Percentiles rank a stretch among this genome's conserved stretches.
Conservation (phyloP, 1,284 basidiomycete genomes). For the Heterobasidion irregulare region DNA sequence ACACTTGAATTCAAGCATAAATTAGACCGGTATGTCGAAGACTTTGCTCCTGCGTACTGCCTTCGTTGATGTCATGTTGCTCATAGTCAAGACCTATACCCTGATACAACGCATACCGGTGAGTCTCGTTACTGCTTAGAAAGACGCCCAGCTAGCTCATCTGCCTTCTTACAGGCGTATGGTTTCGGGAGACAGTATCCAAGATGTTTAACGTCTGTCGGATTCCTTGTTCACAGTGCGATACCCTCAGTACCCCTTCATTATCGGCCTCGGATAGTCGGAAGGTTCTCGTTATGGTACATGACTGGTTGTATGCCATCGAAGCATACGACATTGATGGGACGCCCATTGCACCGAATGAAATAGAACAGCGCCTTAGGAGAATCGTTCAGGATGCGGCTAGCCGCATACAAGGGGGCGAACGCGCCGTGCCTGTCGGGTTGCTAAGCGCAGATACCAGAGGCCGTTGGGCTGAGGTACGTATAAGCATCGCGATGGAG, state of each 20-base stretch:
- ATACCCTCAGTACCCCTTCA: slow-evolving; percentile 49
- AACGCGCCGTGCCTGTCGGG: slow-evolving; percentile 56
- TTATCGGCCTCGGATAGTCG: slow-evolving; percentile 36
- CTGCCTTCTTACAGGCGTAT: slow-evolving; percentile 37
- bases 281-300: slow-evolving; percentile 66
- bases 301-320: slow-evolving; percentile 80
- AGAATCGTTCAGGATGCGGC: slow-evolving; percentile 67
- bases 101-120: slow-evolving; percentile 52
- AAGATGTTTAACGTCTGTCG: slow-evolving; percentile 76
- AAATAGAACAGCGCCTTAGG: slow-evolving; percentile 62
- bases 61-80: background rate
- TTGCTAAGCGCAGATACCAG: slow-evolving; percentile 76
- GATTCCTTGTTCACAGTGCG: slow-evolving; percentile 59
- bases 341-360: slow-evolving; percentile 27
- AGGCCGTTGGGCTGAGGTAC: slow-evolving; percentile 78
- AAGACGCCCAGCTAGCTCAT: background rate
- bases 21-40: slow-evolving; percentile 45
- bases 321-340: slow-evolving; percentile 47
- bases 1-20: slow-evolving; percentile 74
- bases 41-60: background rate
- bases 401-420: slow-evolving; percentile 40
- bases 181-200: slow-evolving; percentile 49
- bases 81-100: slow-evolving; percentile 45
- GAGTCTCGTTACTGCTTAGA: slow-evolving; percentile 4
- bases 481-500: slow-evolving; percentile 11